Evolutionary conservation across 345 rosid genomes (phyloP).

Genomic region (Brassica incana): DNA sequence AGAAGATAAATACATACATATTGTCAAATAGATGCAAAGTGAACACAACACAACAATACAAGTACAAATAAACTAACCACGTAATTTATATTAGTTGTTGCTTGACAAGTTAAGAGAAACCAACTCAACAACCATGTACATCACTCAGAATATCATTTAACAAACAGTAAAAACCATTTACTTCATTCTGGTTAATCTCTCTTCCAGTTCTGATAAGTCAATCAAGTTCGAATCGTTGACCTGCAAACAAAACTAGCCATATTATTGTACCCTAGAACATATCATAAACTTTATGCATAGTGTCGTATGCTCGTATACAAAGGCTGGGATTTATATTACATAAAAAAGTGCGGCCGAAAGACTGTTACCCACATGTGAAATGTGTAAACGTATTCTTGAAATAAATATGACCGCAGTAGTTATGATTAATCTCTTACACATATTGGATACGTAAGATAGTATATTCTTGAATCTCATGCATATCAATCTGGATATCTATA

Average conservation of each 20-base stretch:
- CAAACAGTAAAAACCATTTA: neutral
- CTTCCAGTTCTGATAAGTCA: neutral
- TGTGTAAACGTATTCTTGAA: conserved; percentile 8
- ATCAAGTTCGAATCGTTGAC: neutral
- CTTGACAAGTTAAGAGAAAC: neutral
- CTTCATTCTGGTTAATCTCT: neutral
- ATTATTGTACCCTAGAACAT: neutral
- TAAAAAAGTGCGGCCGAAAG: neutral
- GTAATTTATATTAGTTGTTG: neutral
- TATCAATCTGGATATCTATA: neutral
- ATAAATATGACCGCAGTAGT: neutral
- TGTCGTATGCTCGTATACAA: neutral
- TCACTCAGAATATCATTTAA: neutral
- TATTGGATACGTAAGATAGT: neutral
- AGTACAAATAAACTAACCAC: conserved; percentile 8
- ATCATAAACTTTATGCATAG: neutral
- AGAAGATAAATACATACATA: too few relatives aligned
- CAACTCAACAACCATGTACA: neutral
- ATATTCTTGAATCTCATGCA: neutral
- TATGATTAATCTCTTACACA: neutral
- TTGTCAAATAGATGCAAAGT: neutral
- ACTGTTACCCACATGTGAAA: conserved; percentile 15
- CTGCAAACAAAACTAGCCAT: neutral
- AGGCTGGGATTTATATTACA: neutral
- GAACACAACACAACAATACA: conserved; percentile 6